Percentiles rank a stretch among this genome's conserved stretches.
Conservation (phyloP, 495 filamentous ascomycete species). For the Penicillium pulvis region DNA sequence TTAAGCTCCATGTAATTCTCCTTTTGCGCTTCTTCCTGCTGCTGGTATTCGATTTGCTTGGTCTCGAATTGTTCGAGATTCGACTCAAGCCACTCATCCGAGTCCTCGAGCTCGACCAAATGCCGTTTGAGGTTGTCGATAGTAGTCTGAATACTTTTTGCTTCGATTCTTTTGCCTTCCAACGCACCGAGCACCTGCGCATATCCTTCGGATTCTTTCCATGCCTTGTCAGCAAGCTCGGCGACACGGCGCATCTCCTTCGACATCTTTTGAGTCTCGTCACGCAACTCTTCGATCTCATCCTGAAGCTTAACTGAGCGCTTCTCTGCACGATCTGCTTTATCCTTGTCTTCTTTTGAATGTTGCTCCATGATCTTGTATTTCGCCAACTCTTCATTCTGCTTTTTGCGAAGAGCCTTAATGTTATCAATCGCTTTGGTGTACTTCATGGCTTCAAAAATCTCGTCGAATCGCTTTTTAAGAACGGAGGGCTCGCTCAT, state of each 20-base stretch:
- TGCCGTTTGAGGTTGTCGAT: constrained; percentile 68
- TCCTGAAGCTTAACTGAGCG: constrained; percentile 62
- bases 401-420: constrained; percentile 78
- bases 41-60: constrained; percentile 61
- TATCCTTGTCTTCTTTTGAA: constrained; percentile 83
- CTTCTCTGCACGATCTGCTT: constrained; percentile 70
- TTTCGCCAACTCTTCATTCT: constrained; percentile 71
- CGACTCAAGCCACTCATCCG: constrained; percentile 75
- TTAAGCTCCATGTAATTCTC: constrained; percentile 64
- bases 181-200: constrained; percentile 68
- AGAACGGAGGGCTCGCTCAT: constrained; percentile 85
- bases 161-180: constrained; percentile 71
- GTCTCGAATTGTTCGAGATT: constrained; percentile 82
- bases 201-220: constrained; percentile 62
- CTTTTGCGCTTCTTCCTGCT: constrained; percentile 63
- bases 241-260: constrained; percentile 57
- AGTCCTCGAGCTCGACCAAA: constrained; percentile 73
- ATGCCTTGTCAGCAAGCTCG: constrained; percentile 58
- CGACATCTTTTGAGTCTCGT: constrained; percentile 57
- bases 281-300: constrained; percentile 71
- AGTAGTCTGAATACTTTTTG: constrained; percentile 61
- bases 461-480: constrained; percentile 95
- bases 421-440: constrained; percentile 96
- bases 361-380: constrained; percentile 72
- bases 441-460: constrained; percentile 95